phyloP scores from a whole-genome alignment of 331 rosid species.

The Quercus phellos region DNA sequence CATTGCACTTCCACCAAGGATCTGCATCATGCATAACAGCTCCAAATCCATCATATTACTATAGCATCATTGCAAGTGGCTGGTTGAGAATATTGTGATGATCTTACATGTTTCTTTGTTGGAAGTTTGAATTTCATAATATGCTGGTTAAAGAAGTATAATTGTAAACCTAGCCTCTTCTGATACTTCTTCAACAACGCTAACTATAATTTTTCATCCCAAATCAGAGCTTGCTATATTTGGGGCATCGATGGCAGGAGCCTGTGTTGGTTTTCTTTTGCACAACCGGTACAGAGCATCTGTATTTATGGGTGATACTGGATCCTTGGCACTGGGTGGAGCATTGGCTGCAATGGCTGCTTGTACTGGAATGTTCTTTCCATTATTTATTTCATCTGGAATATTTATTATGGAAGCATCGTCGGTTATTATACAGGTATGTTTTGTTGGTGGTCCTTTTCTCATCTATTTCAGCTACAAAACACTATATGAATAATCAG shows the following conservation, averaged over 20 bases:
- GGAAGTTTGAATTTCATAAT: not conserved
- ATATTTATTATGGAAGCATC: slow-evolving; percentile 63
- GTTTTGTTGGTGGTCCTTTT: not conserved
- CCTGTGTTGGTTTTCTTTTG: slow-evolving; percentile 95
- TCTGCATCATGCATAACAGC: not conserved
- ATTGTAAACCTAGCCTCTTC: slow-evolving; percentile 1
- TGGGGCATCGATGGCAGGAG: slow-evolving; percentile 99
- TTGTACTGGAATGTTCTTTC: slow-evolving; percentile 94
- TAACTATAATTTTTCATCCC: slow-evolving; percentile 14
- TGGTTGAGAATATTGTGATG: not conserved
- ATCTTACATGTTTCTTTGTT: not conserved
- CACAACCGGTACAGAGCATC: slow-evolving; percentile 91
- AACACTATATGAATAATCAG: not conserved
- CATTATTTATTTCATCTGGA: slow-evolving; percentile 70
- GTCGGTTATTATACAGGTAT: slow-evolving; percentile 71
- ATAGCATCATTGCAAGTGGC: slow-evolving; percentile 1
- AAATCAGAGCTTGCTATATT: slow-evolving; percentile 79
- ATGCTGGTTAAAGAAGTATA: not conserved
- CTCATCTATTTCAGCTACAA: not conserved
- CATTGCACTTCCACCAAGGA: not conserved
- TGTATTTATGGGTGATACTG: slow-evolving; percentile 77
- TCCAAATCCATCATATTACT: not conserved
- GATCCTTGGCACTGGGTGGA: slow-evolving; percentile 90
- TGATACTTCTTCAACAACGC: not conserved
- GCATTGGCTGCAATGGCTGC: slow-evolving; percentile 97